Base-by-base conservation (phyloP, 164 flowering plant genomes). In the Pachysandra terminalis region DNA sequence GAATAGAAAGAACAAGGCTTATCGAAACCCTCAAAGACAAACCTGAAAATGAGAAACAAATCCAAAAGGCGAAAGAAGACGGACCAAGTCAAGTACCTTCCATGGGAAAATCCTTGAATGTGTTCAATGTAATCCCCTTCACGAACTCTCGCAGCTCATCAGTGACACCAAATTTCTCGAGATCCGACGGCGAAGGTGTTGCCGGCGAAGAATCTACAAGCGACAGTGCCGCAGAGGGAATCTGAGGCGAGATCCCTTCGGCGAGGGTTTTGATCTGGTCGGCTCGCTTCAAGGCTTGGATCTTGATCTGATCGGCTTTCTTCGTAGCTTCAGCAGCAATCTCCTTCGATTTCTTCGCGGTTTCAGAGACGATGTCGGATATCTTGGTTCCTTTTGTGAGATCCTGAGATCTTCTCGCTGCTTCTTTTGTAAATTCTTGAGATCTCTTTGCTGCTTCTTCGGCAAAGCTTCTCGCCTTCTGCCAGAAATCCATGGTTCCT, bases 121-220 rank as follows among this genome's bases (percentile, higher is more conserved):
- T 93, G 61, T 65, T 79, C 0, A 73, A 13, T 3, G 90, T 85
- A 52, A 93, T 84, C 40, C 78, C 94, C 76, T 84, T 86, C 0
- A 89, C 90, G 68, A 93, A 93, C 72, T 93, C 98, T 56, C 90
- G 70, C 75, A 93, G 68, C 26, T 90, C 97, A 58, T 89, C 89
- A 14, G 87, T 89, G 27, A 93, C 78, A 13, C 97, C 98, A 66
- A 81, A 93, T 71, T 61, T 75, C 79, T 84, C 87, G 48, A 91
- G 86, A 78, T 89, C 90, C 35, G 52, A 49, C 21, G 65, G 12
- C 61, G 66, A 57, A 22, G 66, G 63, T 28, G 64, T 40, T 19
- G 48, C 19, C 5, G 67, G 24, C 14, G 77, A 70, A 21, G 80
- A 71, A 23, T 74, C 83, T 12, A 65, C 65, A 49, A 77, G 68